phyloP scores from a whole-genome alignment of 257 asterid genomes.

The Leptodermis oblonga region DNA sequence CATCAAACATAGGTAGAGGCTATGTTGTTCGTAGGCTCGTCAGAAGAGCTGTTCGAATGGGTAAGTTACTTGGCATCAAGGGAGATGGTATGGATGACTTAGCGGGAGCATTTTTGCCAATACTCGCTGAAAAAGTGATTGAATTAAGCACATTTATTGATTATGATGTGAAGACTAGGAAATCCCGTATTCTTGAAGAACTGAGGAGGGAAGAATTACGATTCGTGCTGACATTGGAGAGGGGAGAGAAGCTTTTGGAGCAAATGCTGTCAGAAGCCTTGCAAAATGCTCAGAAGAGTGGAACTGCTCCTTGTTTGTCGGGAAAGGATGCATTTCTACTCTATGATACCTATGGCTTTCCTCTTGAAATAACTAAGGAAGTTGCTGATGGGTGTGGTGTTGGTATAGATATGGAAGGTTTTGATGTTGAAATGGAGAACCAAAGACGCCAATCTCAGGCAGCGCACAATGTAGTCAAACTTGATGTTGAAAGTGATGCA shows the following conservation, averaged over 20 bases:
- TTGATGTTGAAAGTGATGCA: conserved; percentile 69
- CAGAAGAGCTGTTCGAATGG: conserved; percentile 82
- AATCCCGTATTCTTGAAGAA: conserved; percentile 68
- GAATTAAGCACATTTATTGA: conserved; percentile 60
- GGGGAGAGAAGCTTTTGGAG: conserved; percentile 91
- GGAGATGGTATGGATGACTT: conserved; percentile 61
- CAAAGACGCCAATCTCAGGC: conserved; percentile 95
- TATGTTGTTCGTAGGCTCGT: conserved; percentile 92
- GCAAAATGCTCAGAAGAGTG: conserved; percentile 35
- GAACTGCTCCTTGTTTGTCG: conserved; percentile 52
- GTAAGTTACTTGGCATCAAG: conserved; percentile 82
- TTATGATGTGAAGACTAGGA: conserved; percentile 58
- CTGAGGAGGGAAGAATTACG: conserved; percentile 82
- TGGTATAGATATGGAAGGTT: conserved; percentile 63
- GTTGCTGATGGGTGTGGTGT: conserved; percentile 84
- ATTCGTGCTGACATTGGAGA: conserved; percentile 76
- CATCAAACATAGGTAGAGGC: conserved; percentile 95
- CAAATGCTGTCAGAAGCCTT: conserved; percentile 62
- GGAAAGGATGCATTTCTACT: conserved; percentile 85
- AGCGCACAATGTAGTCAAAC: conserved; percentile 85
- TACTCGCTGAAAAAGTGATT: conserved; percentile 72
- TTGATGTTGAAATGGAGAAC: conserved; percentile 76
- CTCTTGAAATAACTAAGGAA: conserved; percentile 89
- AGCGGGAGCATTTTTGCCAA: conserved; percentile 82
- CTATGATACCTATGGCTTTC: conserved; percentile 91